Evolutionary conservation across 1,284 basidiomycete species (phyloP).

Genomic region (Cerioporus squamosus): DNA sequence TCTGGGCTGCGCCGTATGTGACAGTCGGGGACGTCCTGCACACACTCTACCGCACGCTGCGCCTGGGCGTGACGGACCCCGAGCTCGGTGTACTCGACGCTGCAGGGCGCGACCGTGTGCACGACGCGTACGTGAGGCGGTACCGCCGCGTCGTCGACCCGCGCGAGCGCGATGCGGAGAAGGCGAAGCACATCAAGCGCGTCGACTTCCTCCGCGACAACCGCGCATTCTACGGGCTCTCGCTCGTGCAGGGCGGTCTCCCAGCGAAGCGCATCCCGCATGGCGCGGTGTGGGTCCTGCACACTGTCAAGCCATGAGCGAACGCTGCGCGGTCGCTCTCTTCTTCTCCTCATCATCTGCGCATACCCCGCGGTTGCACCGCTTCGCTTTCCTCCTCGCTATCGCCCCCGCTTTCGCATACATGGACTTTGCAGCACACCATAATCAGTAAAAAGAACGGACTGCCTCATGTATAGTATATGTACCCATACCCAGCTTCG

Average conservation of each 20-base stretch:
- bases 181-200: slow-evolving; percentile 26
- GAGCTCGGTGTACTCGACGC: slow-evolving; percentile 18
- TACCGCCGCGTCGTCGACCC: slow-evolving; percentile 16
- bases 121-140: slow-evolving; percentile 21
- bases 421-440: not conserved
- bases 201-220: slow-evolving; percentile 30
- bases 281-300: slow-evolving; percentile 28
- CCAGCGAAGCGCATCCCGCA: slow-evolving; percentile 24
- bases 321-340: not conserved
- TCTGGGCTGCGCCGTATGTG: slow-evolving; percentile 25
- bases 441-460: not conserved
- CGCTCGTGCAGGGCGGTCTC: slow-evolving; percentile 23
- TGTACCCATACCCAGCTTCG: not conserved
- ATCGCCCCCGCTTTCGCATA: not conserved
- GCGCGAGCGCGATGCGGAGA: slow-evolving; percentile 20
- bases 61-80: slow-evolving; percentile 12
- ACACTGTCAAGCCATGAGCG: slow-evolving; percentile 21
- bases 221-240: slow-evolving; percentile 25
- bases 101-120: slow-evolving; percentile 19
- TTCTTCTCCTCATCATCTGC: not conserved
- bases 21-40: slow-evolving; percentile 28
- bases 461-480: not conserved
- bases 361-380: not conserved
- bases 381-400: not conserved
- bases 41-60: slow-evolving; percentile 24